Evolutionary conservation across 2,329 filamentous ascomycete genomes (phyloP).

Genomic region (Fragosphaeria purpurea): DNA sequence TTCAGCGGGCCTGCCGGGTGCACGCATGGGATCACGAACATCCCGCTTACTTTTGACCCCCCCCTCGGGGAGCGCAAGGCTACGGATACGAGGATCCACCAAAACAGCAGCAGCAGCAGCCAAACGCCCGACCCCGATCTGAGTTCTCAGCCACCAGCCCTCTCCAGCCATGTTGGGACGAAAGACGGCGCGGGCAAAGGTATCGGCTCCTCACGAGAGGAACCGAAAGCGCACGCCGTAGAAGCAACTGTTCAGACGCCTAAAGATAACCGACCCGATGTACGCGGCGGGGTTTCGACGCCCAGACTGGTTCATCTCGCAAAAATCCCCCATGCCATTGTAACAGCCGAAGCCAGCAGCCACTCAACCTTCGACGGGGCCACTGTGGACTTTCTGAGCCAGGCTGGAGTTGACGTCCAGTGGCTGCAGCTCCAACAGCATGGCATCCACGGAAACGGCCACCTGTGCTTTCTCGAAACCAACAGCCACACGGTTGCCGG

Average conservation of each 20-base stretch:
- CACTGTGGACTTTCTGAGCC: conserved; percentile 39
- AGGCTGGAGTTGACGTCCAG: conserved; percentile 37
- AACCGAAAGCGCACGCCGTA: too few species aligned
- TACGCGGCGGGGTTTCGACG: background rate
- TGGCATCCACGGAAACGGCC: conserved; percentile 43
- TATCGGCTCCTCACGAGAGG: too few species aligned
- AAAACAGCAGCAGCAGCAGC: conserved; percentile 1
- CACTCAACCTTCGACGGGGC: conserved; percentile 47
- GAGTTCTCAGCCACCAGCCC: too few species aligned
- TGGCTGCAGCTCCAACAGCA: conserved; percentile 33
- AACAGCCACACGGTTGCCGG: conserved; percentile 36
- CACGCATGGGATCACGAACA: conserved; percentile 12
- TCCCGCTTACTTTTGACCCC: conserved; percentile 32
- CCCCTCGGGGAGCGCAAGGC: conserved; percentile 9
- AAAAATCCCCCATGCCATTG: conserved; percentile 35
- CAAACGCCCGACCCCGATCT: too few species aligned
- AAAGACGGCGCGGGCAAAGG: too few species aligned
- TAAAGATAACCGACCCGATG: too few species aligned
- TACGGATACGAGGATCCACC: background rate
- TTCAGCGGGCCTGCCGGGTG: conserved; percentile 19
- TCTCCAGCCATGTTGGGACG: too few species aligned
- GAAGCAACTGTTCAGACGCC: too few species aligned
- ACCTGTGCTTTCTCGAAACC: conserved; percentile 43
- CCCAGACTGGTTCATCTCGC: conserved; percentile 38
- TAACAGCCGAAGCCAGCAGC: conserved; percentile 43